Evolutionary conservation across 2,329 filamentous ascomycete genomes (phyloP), one percentile per base, ranked within the genome.

Genomic region (Sclerotinia subarctica): DNA sequence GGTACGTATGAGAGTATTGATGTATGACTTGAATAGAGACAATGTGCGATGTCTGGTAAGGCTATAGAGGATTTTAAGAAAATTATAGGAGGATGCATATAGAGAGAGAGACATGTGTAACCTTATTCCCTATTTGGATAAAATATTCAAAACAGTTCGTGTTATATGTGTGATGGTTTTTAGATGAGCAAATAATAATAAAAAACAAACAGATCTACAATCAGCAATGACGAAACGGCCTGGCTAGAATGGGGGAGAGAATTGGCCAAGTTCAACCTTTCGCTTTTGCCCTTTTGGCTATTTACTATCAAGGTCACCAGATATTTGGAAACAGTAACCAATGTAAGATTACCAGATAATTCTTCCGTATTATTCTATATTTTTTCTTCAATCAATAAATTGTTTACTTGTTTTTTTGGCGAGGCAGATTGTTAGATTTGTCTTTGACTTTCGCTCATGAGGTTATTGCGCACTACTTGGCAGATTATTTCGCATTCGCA

Each of bases 241-340:
- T 26, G 17, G 38, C 24, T 26, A 26, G 56, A 29, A 19, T 21
- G 24, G 24, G 38, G 35, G 35, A 35, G 35, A 24, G 38, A 59
- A 46, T 44, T 29, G 56, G 44, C 56, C 56, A 46, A 58, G 38
- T 58, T 58, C 38, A 42, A 42, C 38, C 51, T 29, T 29, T 52
- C 29, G 17, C 24, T 7, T 17, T 24, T 26, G 13, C 13, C n/a
- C 26, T 54, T 11, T 54, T 54, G 1, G 8, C 26, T 35, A 35
- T 56, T 56, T 21, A n/a, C n/a, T 56, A 32, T 24, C 57, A 44
- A 35, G 42, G 19, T 35, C 26, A 47, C 10, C 10, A 32, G 57
- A n/a, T 19, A 47, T 60, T 47, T 47, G 26, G 42, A 46, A 60
- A 32, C 26, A 32, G 32, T 24, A 29, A 24, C 26, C 24, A 60